These are phyloP conservation scores for Xylaria sp. DNA, from an alignment of 2,329 filamentous ascomycete species.

Conservation along the genomic window DNA sequence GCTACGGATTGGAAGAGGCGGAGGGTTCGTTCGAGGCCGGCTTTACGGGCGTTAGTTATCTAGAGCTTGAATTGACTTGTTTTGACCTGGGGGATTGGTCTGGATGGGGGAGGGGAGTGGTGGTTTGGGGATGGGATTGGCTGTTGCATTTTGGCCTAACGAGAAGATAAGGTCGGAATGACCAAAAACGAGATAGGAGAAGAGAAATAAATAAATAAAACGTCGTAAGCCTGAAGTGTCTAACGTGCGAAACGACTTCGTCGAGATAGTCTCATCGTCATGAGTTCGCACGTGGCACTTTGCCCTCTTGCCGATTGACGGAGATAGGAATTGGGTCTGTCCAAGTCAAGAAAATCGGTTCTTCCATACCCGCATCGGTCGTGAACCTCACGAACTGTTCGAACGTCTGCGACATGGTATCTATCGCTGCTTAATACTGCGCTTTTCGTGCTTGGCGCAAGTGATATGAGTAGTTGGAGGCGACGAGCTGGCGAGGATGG, in stretches of 20 bases:
- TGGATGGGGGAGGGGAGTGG: too few species aligned
- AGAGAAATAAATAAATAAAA: background rate
- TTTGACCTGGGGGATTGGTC: background rate
- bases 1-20: conserved; percentile 61
- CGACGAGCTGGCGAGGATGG: too few species aligned
- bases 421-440: background rate
- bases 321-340: background rate
- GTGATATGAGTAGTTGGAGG: too few species aligned
- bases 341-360: background rate
- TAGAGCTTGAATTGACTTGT: background rate
- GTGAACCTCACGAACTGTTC: conserved; percentile 52
- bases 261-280: too few species aligned
- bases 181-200: background rate
- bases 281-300: too few species aligned
- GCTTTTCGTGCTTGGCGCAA: too few species aligned
- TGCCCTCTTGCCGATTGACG: too few species aligned
- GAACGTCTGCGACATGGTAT: conserved; percentile 37
- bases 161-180: background rate
- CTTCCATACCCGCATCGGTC: conserved; percentile 51
- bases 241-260: too few species aligned
- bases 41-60: conserved; percentile 43
- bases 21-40: conserved; percentile 65
- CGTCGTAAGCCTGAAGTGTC: too few species aligned
- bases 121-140: background rate
- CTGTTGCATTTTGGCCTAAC: too few species aligned